Base-by-base conservation (phyloP, 2,329 filamentous ascomycete genomes). In the Orbilia oligospora region DNA sequence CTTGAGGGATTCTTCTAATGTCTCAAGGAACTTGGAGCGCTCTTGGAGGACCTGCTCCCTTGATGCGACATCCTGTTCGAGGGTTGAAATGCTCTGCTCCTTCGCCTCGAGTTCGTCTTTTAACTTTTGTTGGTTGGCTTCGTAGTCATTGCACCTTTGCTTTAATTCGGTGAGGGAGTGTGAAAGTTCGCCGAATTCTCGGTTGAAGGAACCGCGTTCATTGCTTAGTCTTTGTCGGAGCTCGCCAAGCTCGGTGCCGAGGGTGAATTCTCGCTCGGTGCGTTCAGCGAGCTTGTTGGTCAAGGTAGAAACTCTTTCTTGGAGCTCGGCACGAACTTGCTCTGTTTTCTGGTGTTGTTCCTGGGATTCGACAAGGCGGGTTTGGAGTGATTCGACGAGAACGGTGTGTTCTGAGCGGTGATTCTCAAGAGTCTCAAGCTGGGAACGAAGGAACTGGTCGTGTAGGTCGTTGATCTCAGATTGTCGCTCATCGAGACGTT, bases 201-300 rank as follows among this genome's bases (percentile, higher is more conserved):
- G 66, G 33, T 69, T 78, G 55, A 78, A 78, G 18, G 55, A 38
- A 5, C 63, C 75, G 10, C 75, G 58, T 58, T 78, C 75, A 18
- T 78, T 49, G 63, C 75, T 78, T 2, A 78, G 46, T 27, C 63
- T 72, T 18, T 72, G 63, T 18, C 68, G 66, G 20, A 78, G 68
- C 48, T 78, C 61, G 18, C 75, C 68, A 9, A 78, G 22, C 20
- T 78, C 75, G 1, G 75, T 67, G 16, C 75, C 75, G 5, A 78
- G 68, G 27, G 68, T 78, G 38, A 72, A 78, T 48, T 78, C 75
- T 18, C 75, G 68, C 18, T 78, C 68, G 8, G 75, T 78, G n/a
- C 75, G 75, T 24, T 78, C 75, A 10, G 75, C 75, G 8, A 78
- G 55, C 20, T 78, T 64, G 22, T 78, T 71, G 18, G 68, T 72